phyloP scores from a whole-genome alignment of 2,329 filamentous ascomycete species.

The Chaetothyriales sp. region DNA sequence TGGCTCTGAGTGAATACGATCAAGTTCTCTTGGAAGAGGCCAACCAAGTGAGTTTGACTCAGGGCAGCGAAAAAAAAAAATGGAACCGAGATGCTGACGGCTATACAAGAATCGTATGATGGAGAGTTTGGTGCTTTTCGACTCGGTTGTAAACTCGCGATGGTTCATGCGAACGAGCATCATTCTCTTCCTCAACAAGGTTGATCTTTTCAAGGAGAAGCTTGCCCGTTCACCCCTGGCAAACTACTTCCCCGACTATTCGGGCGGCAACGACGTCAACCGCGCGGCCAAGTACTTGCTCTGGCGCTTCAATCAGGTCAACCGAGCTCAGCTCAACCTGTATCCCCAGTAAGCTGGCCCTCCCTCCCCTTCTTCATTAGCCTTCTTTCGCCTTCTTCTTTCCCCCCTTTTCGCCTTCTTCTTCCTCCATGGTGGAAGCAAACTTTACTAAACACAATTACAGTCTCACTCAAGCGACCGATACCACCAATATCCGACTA shows the following conservation, averaged over 20 bases:
- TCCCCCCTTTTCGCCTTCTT: too few species aligned
- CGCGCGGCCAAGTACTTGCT: constrained; percentile 94
- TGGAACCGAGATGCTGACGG: constrained; percentile 3
- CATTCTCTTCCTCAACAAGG: constrained; percentile 96
- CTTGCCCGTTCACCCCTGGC: constrained; percentile 73
- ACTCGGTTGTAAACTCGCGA: constrained; percentile 94
- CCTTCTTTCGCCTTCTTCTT: too few species aligned
- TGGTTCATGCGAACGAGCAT: constrained; percentile 99
- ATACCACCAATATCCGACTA: constrained; percentile 93
- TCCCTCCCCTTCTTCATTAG: too few species aligned
- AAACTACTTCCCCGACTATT: constrained; percentile 97
- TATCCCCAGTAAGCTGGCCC: constrained; percentile 73
- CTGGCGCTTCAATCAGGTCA: constrained; percentile 98
- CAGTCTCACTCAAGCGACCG: constrained; percentile 94
- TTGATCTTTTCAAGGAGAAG: constrained; percentile 95
- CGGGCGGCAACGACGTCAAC: constrained; percentile 92
- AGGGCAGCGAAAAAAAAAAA: constrained; percentile 11
- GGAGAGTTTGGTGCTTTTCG: constrained; percentile 90
- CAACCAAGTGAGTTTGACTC: constrained; percentile 57
- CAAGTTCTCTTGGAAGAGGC: constrained; percentile 93
- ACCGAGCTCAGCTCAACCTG: constrained; percentile 83
- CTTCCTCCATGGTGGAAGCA: too few species aligned
- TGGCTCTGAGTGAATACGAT: constrained; percentile 94
- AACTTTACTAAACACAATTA: constrained; percentile 16
- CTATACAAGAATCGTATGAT: constrained; percentile 83